Base-by-base conservation (phyloP, 495 filamentous ascomycete species). In the Hypoxylon cercidicola region DNA sequence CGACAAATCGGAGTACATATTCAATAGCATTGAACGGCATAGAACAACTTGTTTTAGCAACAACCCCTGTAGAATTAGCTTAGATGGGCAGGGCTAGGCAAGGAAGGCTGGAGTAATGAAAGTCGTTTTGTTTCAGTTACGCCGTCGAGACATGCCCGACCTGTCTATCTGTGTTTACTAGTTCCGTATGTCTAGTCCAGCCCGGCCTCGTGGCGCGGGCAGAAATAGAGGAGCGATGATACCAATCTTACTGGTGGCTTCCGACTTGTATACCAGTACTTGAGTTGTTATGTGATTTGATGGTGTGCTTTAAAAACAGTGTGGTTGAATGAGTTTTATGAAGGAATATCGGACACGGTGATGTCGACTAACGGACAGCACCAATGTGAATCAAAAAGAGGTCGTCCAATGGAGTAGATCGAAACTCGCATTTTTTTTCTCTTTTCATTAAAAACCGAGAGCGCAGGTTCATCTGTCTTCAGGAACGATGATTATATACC, bases 1-100 rank as follows among this genome's bases (percentile, higher is more conserved):
- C 62, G 55, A 64, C 25, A 28, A 28, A 28, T 37, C 43, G 28
- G 25, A 23, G 39, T 23, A 10, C 15, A 9, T 4, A 16, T 28
- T 21, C 11, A 8, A 57, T 12, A 32, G 43, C 34, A 57, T 28
- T 43, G 18, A 39, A 44, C 18, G 20, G 23, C 35, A 39, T 35
- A 39, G 50, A 23, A 39, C 39, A 59, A 39, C 44, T 56, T 39
- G 28, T 51, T 21, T 19, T 51, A 41, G 44, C 41, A 39, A 60
- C 34, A 47, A 57, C 48, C 55, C 50, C 43, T 70, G 65, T 72
- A 69, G 63, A 59, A 67, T 74, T 63, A 72, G 62, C n/a, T 64
- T 68, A 64, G 64, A 71, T 59, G 54, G 61, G 55, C 69, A 64
- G 50, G 65, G 60, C 58, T 52, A 34, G 39, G 53, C 47, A 21